These are phyloP conservation scores for Stephanodiscus triporus DNA, from an alignment of 108 stramenopile species.

Conservation along the genomic window DNA sequence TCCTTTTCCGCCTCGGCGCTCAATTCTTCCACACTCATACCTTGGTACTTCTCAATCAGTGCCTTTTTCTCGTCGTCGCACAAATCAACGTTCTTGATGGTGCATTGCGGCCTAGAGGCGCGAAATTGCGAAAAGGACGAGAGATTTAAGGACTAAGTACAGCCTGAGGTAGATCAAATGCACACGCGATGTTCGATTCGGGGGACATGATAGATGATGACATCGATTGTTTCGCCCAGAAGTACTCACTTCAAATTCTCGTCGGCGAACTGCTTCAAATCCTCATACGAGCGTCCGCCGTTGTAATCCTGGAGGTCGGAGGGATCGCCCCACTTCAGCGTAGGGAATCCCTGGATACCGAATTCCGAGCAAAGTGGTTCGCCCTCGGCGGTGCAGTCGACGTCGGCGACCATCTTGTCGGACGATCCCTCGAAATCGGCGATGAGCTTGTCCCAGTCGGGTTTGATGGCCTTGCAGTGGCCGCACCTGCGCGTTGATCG, in stretches of 20 bases:
- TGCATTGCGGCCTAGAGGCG: slow-evolving; percentile 49
- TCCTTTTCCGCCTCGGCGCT: slow-evolving; percentile 49
- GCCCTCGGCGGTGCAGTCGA: slow-evolving; percentile 86
- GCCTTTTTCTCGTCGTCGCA: slow-evolving; percentile 70
- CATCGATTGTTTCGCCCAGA: neutral
- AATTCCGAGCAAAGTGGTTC: slow-evolving; percentile 68
- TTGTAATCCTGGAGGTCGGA: slow-evolving; percentile 68
- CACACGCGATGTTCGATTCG: neutral
- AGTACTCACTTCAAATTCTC: slow-evolving; percentile 59
- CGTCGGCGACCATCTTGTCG: slow-evolving; percentile 76
- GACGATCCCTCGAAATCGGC: slow-evolving; percentile 55
- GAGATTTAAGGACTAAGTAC: neutral
- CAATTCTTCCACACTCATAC: slow-evolving; percentile 57
- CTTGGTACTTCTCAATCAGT: slow-evolving; percentile 53
- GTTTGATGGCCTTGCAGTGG: slow-evolving; percentile 55
- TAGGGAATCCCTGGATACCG: slow-evolving; percentile 83
- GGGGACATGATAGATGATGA: neutral
- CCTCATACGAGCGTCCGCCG: slow-evolving; percentile 70
- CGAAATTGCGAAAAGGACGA: neutral
- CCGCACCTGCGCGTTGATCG: slow-evolving; percentile 36
- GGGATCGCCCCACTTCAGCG: slow-evolving; percentile 78
- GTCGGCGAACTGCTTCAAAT: slow-evolving; percentile 70
- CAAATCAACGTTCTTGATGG: slow-evolving; percentile 56
- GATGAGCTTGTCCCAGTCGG: slow-evolving; percentile 73
- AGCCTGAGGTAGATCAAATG: neutral